These are phyloP conservation scores for Isoetes engelmannii DNA, from an alignment of 83 land plant genomes.

Conservation along the genomic window DNA sequence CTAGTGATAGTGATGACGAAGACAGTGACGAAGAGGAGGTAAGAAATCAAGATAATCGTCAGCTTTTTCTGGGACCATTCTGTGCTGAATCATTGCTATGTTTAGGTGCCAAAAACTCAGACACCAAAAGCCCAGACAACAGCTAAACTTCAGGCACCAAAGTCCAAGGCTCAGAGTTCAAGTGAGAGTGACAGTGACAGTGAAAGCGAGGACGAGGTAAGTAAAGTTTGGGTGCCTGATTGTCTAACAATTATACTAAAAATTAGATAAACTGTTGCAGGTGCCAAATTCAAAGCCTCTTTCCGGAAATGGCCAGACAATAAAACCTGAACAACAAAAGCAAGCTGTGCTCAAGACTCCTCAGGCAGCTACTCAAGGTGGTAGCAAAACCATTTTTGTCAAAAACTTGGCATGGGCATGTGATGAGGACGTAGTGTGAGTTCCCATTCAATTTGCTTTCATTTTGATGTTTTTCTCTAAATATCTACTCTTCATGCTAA, in stretches of 20 bases:
- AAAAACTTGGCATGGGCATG: conserved; percentile 53
- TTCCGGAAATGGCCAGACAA: conserved; percentile 17
- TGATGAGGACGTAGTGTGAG: conserved; percentile 54
- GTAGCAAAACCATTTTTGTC: conserved; percentile 59
- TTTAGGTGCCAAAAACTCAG: neutral
- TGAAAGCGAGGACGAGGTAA: conserved; percentile 24
- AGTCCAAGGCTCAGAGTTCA: conserved; percentile 1
- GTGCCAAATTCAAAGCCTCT: conserved; percentile 15
- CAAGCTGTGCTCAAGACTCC: conserved; percentile 51
- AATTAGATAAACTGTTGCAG: neutral
- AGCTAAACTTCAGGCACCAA: neutral
- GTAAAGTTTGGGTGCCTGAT: neutral
- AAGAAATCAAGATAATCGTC: conserved; percentile 21
- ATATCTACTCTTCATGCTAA: too few species aligned
- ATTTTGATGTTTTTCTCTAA: neutral
- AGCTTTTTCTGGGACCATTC: neutral
- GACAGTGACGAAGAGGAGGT: conserved; percentile 32
- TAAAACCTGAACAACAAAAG: conserved; percentile 11
- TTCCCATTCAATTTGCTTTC: neutral
- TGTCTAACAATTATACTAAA: neutral
- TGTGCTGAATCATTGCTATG: neutral
- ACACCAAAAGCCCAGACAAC: too few species aligned
- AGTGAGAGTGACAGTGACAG: conserved; percentile 33
- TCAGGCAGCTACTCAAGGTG: conserved; percentile 20
- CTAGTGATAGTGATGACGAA: neutral